Percentiles rank a stretch among this genome's conserved stretches.
These are phyloP conservation scores for Pythium chondricola DNA, from an alignment of 352 stramenopile species.

Conservation along the genomic window DNA sequence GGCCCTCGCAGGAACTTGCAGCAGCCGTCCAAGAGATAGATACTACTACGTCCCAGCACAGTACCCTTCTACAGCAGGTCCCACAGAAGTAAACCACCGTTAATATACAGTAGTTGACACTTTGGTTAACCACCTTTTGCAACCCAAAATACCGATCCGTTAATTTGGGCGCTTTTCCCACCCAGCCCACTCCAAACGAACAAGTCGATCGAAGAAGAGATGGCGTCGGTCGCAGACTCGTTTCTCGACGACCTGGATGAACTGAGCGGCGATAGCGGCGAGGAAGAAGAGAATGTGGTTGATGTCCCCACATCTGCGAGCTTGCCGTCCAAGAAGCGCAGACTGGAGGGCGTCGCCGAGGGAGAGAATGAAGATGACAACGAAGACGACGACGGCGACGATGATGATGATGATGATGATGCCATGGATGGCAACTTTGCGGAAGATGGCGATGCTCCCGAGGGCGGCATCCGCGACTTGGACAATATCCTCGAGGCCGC, in stretches of 20 bases:
- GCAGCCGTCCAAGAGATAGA: conserved; percentile 18
- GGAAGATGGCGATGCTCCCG: not conserved
- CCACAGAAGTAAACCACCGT: conserved; percentile 18
- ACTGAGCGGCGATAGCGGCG: conserved; percentile 73
- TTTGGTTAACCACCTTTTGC: not conserved
- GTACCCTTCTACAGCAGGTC: too few relatives aligned
- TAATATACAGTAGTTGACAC: conserved; percentile 13
- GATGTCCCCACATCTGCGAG: not conserved
- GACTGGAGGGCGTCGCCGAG: conserved; percentile 4
- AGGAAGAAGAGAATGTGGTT: conserved; percentile 45
- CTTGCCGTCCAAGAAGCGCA: conserved; percentile 14
- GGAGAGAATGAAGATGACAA: conserved; percentile 15
- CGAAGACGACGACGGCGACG: conserved; percentile 22
- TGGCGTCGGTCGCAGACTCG: conserved; percentile 82
- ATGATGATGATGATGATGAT: conserved; percentile 13
- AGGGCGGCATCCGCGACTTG: conserved; percentile 24
- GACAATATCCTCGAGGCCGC: conserved; percentile 32
- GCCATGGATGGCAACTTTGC: conserved; percentile 3
- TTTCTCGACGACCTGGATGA: conserved; percentile 89
- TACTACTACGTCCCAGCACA: not conserved
- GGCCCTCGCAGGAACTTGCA: conserved; percentile 10
- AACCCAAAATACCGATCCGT: conserved; percentile 1
- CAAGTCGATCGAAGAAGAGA: conserved; percentile 15
- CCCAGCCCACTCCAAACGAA: not conserved
- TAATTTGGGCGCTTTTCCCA: not conserved